Conservation (phyloP, 345 rosid genomes). For the Fremontodendron californicum region DNA sequence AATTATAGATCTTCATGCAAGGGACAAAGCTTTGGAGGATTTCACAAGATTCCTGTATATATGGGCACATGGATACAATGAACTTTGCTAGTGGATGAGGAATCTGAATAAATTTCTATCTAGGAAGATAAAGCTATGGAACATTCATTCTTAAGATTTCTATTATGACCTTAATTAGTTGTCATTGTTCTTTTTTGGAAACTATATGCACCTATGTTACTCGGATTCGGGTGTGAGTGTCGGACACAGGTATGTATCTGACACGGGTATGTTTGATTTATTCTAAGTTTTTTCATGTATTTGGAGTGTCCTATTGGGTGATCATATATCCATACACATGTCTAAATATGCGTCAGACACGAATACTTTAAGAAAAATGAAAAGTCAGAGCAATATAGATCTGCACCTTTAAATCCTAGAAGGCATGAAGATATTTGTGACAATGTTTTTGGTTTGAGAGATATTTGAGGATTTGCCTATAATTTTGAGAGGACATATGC, state of each 20-base stretch:
- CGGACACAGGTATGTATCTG: no score
- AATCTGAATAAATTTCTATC: neutral
- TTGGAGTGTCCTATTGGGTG: no score
- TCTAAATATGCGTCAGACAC: no score
- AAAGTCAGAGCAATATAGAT: no score
- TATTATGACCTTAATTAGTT: neutral
- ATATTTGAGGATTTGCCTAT: neutral
- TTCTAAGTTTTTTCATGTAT: no score
- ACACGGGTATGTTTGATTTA: no score
- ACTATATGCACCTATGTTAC: no score
- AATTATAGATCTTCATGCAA: neutral
- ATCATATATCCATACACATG: neutral
- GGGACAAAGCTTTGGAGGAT: neutral
- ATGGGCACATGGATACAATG: neutral
- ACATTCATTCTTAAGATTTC: neutral
- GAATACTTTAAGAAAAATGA: no score
- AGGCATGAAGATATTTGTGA: neutral
- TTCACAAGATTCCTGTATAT: neutral
- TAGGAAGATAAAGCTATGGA: neutral
- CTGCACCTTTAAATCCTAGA: neutral
- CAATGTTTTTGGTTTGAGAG: neutral
- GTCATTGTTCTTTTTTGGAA: neutral
- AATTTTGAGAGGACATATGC: neutral
- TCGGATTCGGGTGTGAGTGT: no score
- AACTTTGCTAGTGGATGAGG: neutral